These are phyloP conservation scores for Pichia sp. DNA, from an alignment of 1,139 yeast genomes.

Conservation along the genomic window DNA sequence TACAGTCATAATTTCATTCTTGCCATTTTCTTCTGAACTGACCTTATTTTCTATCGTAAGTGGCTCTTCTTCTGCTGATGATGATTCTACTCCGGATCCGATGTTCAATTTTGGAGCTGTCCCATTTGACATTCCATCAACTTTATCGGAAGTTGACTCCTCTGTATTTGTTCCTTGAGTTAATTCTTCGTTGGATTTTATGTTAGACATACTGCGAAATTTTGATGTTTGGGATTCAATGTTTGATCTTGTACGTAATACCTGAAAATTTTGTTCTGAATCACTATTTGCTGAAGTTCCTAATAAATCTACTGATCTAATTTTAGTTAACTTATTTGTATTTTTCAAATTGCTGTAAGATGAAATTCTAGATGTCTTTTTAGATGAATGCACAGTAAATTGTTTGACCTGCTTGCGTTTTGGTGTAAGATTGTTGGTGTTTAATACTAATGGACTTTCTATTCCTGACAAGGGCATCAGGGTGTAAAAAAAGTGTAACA, in stretches of 20 bases:
- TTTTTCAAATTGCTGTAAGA: conserved; percentile 25
- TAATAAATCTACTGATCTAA: conserved; percentile 24
- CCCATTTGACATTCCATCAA: background rate
- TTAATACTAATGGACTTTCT: background rate
- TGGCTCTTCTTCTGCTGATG: background rate
- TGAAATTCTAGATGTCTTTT: conserved; percentile 23
- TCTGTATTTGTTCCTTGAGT: background rate
- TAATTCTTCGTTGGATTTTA: background rate
- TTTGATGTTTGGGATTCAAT: background rate
- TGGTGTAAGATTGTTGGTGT: background rate
- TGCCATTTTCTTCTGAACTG: background rate
- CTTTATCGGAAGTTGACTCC: background rate
- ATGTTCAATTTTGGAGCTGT: background rate
- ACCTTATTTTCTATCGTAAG: background rate
- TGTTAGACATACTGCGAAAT: background rate
- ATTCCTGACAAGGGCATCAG: background rate
- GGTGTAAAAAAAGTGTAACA: background rate
- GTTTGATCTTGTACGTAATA: conserved; percentile 22
- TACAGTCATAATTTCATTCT: background rate
- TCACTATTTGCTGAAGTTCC: conserved; percentile 3
- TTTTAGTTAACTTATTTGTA: conserved; percentile 25
- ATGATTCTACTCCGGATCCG: background rate
- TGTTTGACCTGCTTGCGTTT: conserved; percentile 26
- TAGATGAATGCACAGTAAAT: conserved; percentile 25
- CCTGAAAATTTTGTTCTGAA: conserved; percentile 19